Evolutionary conservation across 371 early-diverging fungal species (phyloP), one percentile per base, ranked within the genome.

Genomic region (Catenaria anguillulae): DNA sequence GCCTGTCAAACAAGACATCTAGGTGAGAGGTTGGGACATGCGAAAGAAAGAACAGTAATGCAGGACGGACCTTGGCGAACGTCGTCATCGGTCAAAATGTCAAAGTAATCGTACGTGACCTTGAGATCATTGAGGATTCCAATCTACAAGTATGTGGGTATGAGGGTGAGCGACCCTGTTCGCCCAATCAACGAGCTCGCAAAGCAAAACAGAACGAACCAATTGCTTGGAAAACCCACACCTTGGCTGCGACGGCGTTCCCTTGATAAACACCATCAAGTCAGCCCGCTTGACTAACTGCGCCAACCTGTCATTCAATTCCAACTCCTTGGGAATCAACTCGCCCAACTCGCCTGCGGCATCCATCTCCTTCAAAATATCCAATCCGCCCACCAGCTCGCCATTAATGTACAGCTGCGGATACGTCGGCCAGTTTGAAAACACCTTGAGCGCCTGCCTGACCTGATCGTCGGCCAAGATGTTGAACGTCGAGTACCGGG

Each of bases 261-360:
- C 98, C 73, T 97, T 98, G 68, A 98, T 96, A 71, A 98, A 95
- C n/a, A 90, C 75, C 83, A 88, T 84, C 23, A 92, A 80, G 19
- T 80, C 73, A 19, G 81, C 78, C 59, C 81, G 79, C 63, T 77
- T 71, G 45, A 84, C 77, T 29, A 90, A 74, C 56, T 80, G 82
- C 55, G 81, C 80, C 58, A 90, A 77, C 34, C 84, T 80, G 3
- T 79, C 80, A 63, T 81, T 76, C 43, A 91, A 72, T 65, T 85
- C 85, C 67, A 86, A 84, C 66, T 84, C 84, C 58, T 80, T 74
- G 19, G 86, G 86, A 31, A 62, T 10, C 21, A 54, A 13, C 23
- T 62, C 40, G 45, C 62, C 34, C 29, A 67, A 60, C n/a, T 77
- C 78, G 23, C 78, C 80, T 10, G 68, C 64, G 59, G 67, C 77